Conservation (phyloP, 1,284 basidiomycete genomes). For the Naganishia cerealis region DNA sequence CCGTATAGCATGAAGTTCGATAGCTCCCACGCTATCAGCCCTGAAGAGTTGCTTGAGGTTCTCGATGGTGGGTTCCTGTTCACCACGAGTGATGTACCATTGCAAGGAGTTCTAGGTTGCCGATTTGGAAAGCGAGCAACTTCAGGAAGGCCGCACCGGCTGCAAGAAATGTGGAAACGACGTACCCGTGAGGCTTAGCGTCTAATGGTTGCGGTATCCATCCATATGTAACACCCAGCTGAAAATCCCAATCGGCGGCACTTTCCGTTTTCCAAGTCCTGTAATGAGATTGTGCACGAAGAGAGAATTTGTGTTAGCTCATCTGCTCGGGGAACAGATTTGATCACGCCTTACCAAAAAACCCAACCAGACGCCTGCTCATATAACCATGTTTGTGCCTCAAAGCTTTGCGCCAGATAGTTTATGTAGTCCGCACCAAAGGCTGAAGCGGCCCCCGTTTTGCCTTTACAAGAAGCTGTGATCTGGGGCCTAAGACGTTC, state of each 20-base stretch:
- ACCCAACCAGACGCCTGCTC: conserved; percentile 52
- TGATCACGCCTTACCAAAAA: conserved; percentile 19
- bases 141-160: background rate
- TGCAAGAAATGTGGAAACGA: background rate
- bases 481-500: conserved; percentile 37
- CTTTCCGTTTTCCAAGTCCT: conserved; percentile 52
- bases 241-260: conserved; percentile 67
- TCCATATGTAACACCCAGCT: conserved; percentile 46
- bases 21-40: background rate
- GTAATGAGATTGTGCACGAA: background rate
- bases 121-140: background rate
- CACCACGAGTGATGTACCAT: conserved; percentile 14
- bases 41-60: conserved; percentile 2
- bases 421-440: conserved; percentile 77
- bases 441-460: conserved; percentile 66
- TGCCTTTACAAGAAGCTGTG: conserved; percentile 66
- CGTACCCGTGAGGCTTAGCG: conserved; percentile 39
- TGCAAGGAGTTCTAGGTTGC: conserved; percentile 4
- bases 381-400: conserved; percentile 66
- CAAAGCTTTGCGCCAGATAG: conserved; percentile 76
- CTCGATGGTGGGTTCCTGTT: conserved; percentile 8
- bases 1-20: background rate
- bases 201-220: conserved; percentile 48
- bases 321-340: background rate
- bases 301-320: background rate